phyloP scores from a whole-genome alignment of 2,329 filamentous ascomycete genomes.

The Ceratocystis variospora region DNA sequence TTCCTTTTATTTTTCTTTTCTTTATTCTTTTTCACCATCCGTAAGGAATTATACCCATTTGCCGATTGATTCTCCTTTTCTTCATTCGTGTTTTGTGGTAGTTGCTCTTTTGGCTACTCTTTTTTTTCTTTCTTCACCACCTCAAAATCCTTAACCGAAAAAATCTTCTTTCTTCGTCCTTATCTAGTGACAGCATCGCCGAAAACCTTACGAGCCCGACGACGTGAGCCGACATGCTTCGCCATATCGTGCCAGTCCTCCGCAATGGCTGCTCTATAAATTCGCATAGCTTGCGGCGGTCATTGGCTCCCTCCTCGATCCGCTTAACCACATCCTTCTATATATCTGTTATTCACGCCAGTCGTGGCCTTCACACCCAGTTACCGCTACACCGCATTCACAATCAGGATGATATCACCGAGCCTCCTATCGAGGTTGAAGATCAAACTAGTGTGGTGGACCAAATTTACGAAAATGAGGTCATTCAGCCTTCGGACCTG shows the following conservation, averaged over 20 bases:
- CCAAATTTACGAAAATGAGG: neutral
- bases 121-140: neutral
- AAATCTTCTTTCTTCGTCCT: too few species aligned
- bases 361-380: neutral
- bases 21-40: neutral
- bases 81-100: neutral
- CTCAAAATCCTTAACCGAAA: neutral
- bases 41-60: neutral
- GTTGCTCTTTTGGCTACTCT: neutral
- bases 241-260: constrained; percentile 18
- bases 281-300: neutral
- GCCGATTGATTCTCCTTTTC: too few species aligned
- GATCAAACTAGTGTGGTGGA: neutral
- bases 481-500: neutral
- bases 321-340: neutral
- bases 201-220: neutral
- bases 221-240: constrained; percentile 13
- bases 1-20: neutral
- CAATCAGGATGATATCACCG: constrained; percentile 15
- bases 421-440: neutral
- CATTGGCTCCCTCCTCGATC: neutral
- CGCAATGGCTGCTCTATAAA: constrained; percentile 11
- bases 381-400: constrained; percentile 4
- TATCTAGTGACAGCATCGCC: neutral
- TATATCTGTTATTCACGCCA: constrained; percentile 2